phyloP scores from a whole-genome alignment of 306 rosid genomes.

The Lathyrus tuberosus region DNA sequence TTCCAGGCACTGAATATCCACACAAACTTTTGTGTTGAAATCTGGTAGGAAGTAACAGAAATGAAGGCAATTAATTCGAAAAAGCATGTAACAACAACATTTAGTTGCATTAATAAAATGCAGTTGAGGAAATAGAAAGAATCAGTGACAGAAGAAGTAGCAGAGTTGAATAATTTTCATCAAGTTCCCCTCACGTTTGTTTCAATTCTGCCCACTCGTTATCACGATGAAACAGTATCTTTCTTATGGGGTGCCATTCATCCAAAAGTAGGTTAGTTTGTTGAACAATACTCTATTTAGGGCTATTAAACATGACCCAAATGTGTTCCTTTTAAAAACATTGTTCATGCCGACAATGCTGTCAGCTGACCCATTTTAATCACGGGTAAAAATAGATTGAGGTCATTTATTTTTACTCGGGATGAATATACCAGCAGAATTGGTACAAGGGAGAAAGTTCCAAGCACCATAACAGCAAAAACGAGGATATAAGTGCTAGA shows the following conservation, averaged over 20 bases:
- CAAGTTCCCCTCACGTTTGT: background rate
- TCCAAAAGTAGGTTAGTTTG: constrained; percentile 49
- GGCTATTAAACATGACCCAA: background rate
- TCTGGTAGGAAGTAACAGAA: background rate
- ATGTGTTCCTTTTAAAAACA: background rate
- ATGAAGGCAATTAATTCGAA: background rate
- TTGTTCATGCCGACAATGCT: background rate
- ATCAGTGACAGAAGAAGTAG: background rate
- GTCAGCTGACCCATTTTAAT: background rate
- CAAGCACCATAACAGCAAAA: too few species aligned
- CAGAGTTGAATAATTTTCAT: constrained; percentile 7
- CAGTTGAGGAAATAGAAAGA: constrained; percentile 42
- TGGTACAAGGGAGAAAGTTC: too few species aligned
- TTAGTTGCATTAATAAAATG: constrained; percentile 37
- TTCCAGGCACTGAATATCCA: too few species aligned
- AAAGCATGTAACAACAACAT: background rate
- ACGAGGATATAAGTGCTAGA: too few species aligned
- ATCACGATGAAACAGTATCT: background rate
- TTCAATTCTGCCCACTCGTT: background rate
- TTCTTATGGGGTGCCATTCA: background rate
- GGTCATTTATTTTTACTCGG: too few species aligned
- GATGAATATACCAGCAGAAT: too few species aligned
- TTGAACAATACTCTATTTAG: constrained; percentile 30
- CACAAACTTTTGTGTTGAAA: background rate
- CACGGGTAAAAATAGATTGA: too few species aligned